phyloP scores from a whole-genome alignment of 306 rosid genomes.

The Adenanthera pavonina region DNA sequence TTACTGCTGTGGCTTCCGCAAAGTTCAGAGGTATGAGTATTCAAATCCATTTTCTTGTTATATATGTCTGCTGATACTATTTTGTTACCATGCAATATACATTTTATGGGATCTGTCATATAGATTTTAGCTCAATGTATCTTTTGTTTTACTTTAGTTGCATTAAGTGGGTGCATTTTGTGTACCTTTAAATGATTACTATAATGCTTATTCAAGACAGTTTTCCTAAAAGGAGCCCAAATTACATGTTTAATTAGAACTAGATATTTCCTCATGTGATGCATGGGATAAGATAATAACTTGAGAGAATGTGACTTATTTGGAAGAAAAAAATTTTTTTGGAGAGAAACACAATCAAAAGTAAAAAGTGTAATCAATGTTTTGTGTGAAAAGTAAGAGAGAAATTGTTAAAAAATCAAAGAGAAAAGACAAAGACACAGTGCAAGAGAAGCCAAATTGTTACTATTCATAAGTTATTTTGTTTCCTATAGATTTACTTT shows the following conservation, averaged over 20 bases:
- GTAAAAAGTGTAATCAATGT: no score
- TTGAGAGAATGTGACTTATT: no score
- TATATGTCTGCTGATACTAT: slow-evolving; percentile 29
- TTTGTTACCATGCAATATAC: slow-evolving; percentile 5
- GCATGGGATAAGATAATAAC: no score
- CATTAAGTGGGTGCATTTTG: slow-evolving; percentile 8
- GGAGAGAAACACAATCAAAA: no score
- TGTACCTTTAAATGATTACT: slow-evolving; percentile 34
- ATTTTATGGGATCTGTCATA: slow-evolving; percentile 17
- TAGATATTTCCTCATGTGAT: no score
- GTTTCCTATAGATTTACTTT: no score
- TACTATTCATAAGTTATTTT: no score
- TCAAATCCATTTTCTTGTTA: slow-evolving; percentile 22
- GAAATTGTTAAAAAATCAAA: no score
- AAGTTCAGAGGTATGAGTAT: slow-evolving; percentile 86
- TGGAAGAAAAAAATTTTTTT: no score
- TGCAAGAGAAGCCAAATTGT: no score
- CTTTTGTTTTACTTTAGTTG: slow-evolving; percentile 14
- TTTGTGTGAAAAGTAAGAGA: no score
- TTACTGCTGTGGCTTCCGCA: slow-evolving; percentile 95
- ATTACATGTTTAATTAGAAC: slow-evolving; percentile 10
- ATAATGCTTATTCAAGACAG: slow-evolving; percentile 26
- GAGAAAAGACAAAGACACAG: no score
- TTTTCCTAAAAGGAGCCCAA: slow-evolving; percentile 29
- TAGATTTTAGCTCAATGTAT: slow-evolving; percentile 22